Evolutionary conservation across 1,284 basidiomycete species (phyloP).

Genomic region (Trametes pubescens): DNA sequence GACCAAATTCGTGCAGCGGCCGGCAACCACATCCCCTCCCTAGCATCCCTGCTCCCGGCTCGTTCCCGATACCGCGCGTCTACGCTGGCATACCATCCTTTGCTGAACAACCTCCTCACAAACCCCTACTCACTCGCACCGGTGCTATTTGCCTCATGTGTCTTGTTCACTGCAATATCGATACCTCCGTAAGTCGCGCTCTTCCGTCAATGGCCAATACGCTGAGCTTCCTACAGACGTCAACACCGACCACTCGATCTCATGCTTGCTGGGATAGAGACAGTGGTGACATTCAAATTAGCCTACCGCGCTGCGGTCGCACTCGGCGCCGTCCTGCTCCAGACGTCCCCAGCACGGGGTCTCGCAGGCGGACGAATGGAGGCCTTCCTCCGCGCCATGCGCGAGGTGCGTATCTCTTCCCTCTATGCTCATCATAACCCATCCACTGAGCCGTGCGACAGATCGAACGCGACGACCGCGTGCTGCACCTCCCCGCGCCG

Average conservation of each 20-base stretch:
- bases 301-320: conserved; percentile 83
- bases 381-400: conserved; percentile 77
- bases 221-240: conserved; percentile 45
- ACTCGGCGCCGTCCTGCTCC: conserved; percentile 84
- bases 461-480: conserved; percentile 82
- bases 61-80: conserved; percentile 46
- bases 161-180: conserved; percentile 54
- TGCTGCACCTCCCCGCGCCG: conserved; percentile 80
- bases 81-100: conserved; percentile 46
- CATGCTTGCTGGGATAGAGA: conserved; percentile 75
- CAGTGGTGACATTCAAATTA: conserved; percentile 79
- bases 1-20: conserved; percentile 48
- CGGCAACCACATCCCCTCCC: conserved; percentile 61
- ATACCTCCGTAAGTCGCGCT: conserved; percentile 56
- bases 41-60: conserved; percentile 53
- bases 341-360: conserved; percentile 81
- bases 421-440: not conserved
- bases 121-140: conserved; percentile 59
- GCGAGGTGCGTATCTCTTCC: conserved; percentile 63
- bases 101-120: conserved; percentile 52
- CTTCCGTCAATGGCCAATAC: not conserved
- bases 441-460: conserved; percentile 39
- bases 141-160: conserved; percentile 52
- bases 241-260: conserved; percentile 79
- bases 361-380: conserved; percentile 74